Conservation (phyloP, 345 rosid species). For the Hirschfeldia incana region DNA sequence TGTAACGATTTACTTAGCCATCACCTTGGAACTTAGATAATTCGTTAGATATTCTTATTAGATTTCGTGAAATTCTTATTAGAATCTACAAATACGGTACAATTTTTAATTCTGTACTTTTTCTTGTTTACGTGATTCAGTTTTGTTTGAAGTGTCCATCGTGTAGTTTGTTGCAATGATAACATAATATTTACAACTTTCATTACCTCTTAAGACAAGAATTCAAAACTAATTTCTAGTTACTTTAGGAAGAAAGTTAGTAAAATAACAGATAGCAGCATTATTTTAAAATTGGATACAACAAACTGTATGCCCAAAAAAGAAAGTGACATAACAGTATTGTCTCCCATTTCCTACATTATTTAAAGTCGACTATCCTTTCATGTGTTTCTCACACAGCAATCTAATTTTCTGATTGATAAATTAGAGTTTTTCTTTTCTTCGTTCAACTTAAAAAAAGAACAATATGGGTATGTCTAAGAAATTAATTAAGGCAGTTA, state of each 20-base stretch:
- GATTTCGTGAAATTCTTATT: background rate
- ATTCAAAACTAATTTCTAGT: background rate
- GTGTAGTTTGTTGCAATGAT: conserved; percentile 7
- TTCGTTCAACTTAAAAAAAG: background rate
- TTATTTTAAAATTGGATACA: background rate
- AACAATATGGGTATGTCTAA: conserved; percentile 14
- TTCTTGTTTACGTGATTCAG: background rate
- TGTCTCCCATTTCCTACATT: conserved; percentile 6
- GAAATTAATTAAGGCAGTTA: background rate
- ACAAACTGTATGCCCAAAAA: conserved; percentile 15
- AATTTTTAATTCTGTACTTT: background rate
- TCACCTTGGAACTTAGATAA: background rate
- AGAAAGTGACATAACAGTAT: conserved; percentile 21
- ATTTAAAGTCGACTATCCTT: conserved; percentile 22
- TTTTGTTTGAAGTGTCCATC: background rate
- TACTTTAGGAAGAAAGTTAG: background rate
- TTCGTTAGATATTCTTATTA: no score
- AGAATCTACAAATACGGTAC: background rate
- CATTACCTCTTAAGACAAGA: background rate
- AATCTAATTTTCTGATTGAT: background rate
- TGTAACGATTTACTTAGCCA: background rate
- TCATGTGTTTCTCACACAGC: conserved; percentile 5
- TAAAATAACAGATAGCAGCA: background rate
- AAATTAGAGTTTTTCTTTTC: background rate
- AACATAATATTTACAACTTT: conserved; percentile 1